Evolutionary conservation across 2,329 filamentous ascomycete species (phyloP).

Genomic region (Xylariales sp.): DNA sequence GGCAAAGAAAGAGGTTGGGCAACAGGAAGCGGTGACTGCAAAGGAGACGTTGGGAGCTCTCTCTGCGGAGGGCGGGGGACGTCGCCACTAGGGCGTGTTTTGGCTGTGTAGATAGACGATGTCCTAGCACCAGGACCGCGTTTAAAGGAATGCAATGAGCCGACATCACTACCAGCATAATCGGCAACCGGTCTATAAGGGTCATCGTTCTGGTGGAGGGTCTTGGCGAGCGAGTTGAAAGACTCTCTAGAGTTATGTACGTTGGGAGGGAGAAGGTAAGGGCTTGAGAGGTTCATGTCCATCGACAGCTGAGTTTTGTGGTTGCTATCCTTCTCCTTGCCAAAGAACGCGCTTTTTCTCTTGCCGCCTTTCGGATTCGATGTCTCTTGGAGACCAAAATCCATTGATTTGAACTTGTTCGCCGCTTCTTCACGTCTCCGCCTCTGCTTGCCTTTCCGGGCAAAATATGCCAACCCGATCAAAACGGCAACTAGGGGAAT

Average conservation of each 20-base stretch:
- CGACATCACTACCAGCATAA: conserved; percentile 68
- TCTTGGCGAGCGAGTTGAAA: conserved; percentile 84
- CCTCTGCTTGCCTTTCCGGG: conserved; percentile 80
- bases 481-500: conserved; percentile 78
- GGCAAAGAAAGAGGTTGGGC: conserved; percentile 39
- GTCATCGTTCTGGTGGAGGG: conserved; percentile 80
- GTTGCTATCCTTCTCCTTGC: conserved; percentile 65
- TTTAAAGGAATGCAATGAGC: conserved; percentile 66
- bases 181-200: conserved; percentile 77
- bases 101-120: conserved; percentile 60
- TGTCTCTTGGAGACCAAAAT: conserved; percentile 83
- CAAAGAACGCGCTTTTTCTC: conserved; percentile 61
- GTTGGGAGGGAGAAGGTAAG: conserved; percentile 91
- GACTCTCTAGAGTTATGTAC: conserved; percentile 85
- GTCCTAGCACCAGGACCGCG: conserved; percentile 49
- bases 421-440: conserved; percentile 80
- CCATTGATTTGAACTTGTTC: conserved; percentile 89
- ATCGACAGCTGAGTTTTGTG: conserved; percentile 71
- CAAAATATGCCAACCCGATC: conserved; percentile 77
- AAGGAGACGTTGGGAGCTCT: conserved; percentile 57
- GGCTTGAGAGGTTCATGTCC: conserved; percentile 80
- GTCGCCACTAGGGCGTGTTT: conserved; percentile 53
- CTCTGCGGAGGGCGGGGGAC: conserved; percentile 53
- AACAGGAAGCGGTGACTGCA: conserved; percentile 44
- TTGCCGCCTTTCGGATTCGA: conserved; percentile 54